phyloP scores from a whole-genome alignment of 163 green algal species.

The Chlorella variabilis region DNA sequence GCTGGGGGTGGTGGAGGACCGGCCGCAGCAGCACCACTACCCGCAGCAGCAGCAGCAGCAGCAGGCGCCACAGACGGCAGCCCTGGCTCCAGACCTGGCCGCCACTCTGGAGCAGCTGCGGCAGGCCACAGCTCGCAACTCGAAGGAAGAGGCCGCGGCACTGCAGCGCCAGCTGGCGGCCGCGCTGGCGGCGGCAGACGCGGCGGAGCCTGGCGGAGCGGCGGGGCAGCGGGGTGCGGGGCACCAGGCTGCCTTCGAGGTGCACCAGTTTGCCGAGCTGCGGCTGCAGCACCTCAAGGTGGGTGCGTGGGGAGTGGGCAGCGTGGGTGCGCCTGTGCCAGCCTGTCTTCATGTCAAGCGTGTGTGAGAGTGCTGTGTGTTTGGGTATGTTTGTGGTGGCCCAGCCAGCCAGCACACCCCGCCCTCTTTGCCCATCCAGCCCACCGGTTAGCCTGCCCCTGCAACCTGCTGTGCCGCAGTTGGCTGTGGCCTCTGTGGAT shows the following conservation, averaged over 20 bases:
- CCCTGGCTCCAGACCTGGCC: neutral
- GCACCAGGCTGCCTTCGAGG: neutral
- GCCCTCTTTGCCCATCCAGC: too few relatives aligned
- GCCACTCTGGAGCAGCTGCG: constrained; percentile 7
- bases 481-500: constrained; percentile 11
- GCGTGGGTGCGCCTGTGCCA: too few relatives aligned
- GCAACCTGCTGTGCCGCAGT: neutral
- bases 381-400: too few relatives aligned
- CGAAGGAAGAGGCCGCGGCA: neutral
- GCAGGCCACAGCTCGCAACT: constrained; percentile 7
- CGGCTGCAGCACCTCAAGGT: constrained; percentile 2
- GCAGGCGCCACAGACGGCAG: neutral
- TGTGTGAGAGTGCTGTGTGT: too few relatives aligned
- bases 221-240: neutral
- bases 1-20: constrained; percentile 19
- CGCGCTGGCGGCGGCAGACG: constrained; percentile 1
- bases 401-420: too few relatives aligned
- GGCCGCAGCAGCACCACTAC: neutral
- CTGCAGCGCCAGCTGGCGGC: constrained; percentile 32
- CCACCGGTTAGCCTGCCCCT: too few relatives aligned
- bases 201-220: neutral
- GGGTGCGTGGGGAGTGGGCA: too few relatives aligned
- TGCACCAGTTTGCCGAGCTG: constrained; percentile 29
- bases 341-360: neutral
- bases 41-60: constrained; percentile 1